A percentile compares a stretch with the other conserved stretches of the same genome.
Evolutionary conservation across 2,329 filamentous ascomycete species (phyloP).

Genomic region (Pezicula radicicola): DNA sequence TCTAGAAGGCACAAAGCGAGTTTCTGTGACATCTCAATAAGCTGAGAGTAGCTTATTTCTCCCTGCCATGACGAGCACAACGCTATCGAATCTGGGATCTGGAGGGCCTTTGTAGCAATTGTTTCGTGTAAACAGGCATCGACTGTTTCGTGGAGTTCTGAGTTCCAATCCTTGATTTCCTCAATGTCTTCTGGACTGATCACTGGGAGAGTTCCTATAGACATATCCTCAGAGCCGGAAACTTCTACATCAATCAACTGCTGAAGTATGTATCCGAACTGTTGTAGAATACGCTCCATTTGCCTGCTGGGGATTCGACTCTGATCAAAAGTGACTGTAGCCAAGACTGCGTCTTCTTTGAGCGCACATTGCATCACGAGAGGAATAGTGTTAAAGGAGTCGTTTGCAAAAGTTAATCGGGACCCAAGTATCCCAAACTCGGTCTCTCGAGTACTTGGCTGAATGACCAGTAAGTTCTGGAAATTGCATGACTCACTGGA

Average conservation of each 20-base stretch:
- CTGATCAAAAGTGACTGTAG: neutral
- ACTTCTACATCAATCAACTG: neutral
- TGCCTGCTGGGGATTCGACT: neutral
- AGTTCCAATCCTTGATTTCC: neutral
- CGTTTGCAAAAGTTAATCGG: too few relatives aligned
- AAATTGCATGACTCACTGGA: constrained; percentile 1
- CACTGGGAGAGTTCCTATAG: neutral
- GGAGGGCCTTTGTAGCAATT: neutral
- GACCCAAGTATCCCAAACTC: neutral
- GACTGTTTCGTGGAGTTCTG: neutral
- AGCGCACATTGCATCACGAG: neutral
- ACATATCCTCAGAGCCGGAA: neutral
- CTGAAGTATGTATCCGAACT: neutral
- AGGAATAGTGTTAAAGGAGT: neutral
- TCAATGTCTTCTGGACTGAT: neutral
- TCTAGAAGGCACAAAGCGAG: constrained; percentile 2
- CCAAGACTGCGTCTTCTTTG: neutral
- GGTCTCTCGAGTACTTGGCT: neutral
- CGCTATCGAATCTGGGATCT: constrained; percentile 3
- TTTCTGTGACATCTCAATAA: constrained; percentile 2
- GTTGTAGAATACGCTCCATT: neutral
- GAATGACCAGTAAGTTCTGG: constrained; percentile 6
- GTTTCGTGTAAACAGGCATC: constrained; percentile 5
- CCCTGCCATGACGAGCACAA: constrained; percentile 9
- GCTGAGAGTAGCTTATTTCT: constrained; percentile 7